Evolutionary conservation across 169 alveolate genomes (phyloP), one percentile per base, ranked within the genome.

Genomic region (Toxoplasma gondii): DNA sequence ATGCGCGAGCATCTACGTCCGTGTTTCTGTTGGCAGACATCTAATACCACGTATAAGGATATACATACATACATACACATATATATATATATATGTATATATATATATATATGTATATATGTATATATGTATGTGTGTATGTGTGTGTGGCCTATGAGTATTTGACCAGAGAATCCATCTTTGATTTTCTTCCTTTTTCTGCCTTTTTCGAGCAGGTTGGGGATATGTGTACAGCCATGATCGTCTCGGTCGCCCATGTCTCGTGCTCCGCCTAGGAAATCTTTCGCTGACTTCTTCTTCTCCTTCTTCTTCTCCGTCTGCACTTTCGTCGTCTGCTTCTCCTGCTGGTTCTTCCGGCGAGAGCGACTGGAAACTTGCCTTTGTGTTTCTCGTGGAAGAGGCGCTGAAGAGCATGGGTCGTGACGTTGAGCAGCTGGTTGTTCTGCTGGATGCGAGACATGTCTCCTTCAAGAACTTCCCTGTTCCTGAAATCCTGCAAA

Each of bases 381-480:
- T 74, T 27, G 84, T 74, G 5, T 74, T 34, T n/a, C 43, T 74
- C 39, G n/a, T 74, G 0, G 84, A 74, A 24, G 84, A 74, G 44
- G 84, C 84, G 84, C 44, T 74, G 44, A 74, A 74, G 84, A 36
- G 84, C 39, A 74, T 74, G 84, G 49, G 84, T 16, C 39, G 84
- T 12, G 84, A 74, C 84, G 84, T 74, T 41, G 84, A 74, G 84
- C 84, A 74, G 44, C 24, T 74, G n/a, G 44, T 36, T n/a, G 84
- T 74, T n/a, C 84, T 74, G 12, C 45, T 74, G 45, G 84, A 74
- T 24, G 84, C 84, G 49, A 74, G 19, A 31, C 4, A 74, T 44
- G 16, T 31, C 84, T 36, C 45, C 12, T 74, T 34, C 84, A 36
- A 22, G 44, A 16, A 74, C 10, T 2, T 74, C 12, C 43, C 84